Evolutionary conservation across 176 grass and related monocot genomes (phyloP).

Genomic region (Eremochloa ophiuroides): DNA sequence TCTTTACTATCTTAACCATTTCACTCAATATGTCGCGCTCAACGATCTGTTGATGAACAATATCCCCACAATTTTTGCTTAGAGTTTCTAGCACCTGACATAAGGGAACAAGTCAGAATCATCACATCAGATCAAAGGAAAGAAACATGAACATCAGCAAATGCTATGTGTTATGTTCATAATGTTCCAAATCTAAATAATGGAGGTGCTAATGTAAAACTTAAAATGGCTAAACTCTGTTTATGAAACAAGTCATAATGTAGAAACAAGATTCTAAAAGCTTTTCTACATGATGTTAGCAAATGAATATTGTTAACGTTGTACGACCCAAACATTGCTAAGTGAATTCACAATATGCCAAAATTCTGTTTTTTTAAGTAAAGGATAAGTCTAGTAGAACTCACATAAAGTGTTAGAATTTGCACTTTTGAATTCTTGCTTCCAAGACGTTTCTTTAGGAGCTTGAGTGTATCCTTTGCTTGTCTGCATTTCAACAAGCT

Average conservation of each 20-base stretch:
- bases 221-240: neutral
- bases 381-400: slow-evolving; percentile 15
- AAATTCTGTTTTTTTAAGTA: neutral
- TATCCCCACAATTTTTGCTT: slow-evolving; percentile 97
- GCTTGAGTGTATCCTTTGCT: slow-evolving; percentile 85
- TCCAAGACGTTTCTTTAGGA: slow-evolving; percentile 96
- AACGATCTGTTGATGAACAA: slow-evolving; percentile 82
- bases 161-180: neutral
- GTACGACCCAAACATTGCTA: slow-evolving; percentile 9
- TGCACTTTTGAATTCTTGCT: slow-evolving; percentile 94
- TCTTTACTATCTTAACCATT: slow-evolving; percentile 99
- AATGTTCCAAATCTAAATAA: neutral
- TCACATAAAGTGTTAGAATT: slow-evolving; percentile 87
- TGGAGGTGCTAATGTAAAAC: slow-evolving; percentile 2
- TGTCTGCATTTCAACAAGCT: slow-evolving; percentile 57
- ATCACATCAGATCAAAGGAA: slow-evolving; percentile 18
- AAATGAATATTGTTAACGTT: neutral
- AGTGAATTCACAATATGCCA: neutral
- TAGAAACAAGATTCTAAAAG: neutral
- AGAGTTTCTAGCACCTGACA: slow-evolving; percentile 88
- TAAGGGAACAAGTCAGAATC: neutral
- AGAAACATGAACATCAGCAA: neutral
- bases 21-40: slow-evolving; percentile 98
- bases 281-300: neutral
- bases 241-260: neutral